These are phyloP conservation scores for Cryptococcus jaspeensis DNA, from an alignment of 1,284 basidiomycete genomes.

Conservation along the genomic window DNA sequence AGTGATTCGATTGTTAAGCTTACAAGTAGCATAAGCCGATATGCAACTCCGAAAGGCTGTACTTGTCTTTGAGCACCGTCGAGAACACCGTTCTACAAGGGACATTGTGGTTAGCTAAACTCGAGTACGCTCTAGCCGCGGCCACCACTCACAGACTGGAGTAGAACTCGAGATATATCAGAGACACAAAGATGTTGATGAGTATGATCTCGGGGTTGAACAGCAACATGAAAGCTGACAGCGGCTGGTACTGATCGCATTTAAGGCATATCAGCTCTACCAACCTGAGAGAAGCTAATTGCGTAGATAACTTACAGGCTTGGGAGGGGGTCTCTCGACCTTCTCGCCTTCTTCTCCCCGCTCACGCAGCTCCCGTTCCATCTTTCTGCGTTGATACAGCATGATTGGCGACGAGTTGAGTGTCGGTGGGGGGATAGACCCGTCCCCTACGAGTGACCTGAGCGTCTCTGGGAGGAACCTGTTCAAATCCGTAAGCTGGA, in stretches of 20 bases:
- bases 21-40: conserved; percentile 52
- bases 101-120: neutral
- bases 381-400: conserved; percentile 24
- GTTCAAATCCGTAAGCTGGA: neutral
- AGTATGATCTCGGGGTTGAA: conserved; percentile 45
- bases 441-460: conserved; percentile 48
- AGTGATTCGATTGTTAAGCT: conserved; percentile 2
- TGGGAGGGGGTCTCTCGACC: conserved; percentile 32
- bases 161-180: conserved; percentile 50
- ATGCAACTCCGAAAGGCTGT: conserved; percentile 42
- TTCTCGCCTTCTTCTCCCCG: conserved; percentile 21
- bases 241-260: conserved; percentile 37
- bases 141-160: conserved; percentile 33
- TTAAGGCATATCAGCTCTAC: too few species aligned
- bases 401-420: conserved; percentile 35
- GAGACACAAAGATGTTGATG: conserved; percentile 34
- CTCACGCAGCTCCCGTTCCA: conserved; percentile 22
- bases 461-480: conserved; percentile 43
- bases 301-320: conserved; percentile 19
- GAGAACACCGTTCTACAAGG: conserved; percentile 41
- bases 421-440: conserved; percentile 45
- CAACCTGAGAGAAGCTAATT: neutral
- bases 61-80: conserved; percentile 41
- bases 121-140: neutral
- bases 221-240: conserved; percentile 44